A percentile compares a stretch with the other conserved stretches of the same genome.
Evolutionary conservation across 2,329 filamentous ascomycete species (phyloP).

Genomic region (Curvularia verruculosa): DNA sequence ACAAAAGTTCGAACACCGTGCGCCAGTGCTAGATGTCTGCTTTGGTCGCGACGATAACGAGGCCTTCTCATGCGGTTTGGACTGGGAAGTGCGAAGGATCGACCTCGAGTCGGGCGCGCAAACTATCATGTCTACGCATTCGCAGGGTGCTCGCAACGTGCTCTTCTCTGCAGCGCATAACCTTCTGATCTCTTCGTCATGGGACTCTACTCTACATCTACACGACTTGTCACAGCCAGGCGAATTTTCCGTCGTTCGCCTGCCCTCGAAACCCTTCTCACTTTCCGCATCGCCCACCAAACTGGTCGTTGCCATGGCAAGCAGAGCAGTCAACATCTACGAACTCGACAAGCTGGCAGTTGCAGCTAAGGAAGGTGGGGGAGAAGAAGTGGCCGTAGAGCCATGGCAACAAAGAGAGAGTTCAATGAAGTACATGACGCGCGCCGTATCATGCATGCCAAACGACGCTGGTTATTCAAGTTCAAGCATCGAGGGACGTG

Average conservation of each 20-base stretch:
- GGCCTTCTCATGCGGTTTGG: conserved; percentile 84
- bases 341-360: conserved; percentile 72
- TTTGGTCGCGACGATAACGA: conserved; percentile 84
- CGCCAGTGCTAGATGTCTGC: conserved; percentile 88
- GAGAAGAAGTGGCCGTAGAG: conserved; percentile 59
- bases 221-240: conserved; percentile 66
- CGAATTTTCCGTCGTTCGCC: conserved; percentile 68
- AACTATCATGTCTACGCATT: conserved; percentile 77
- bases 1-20: conserved; percentile 77
- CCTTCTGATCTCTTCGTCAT: conserved; percentile 86
- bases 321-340: conserved; percentile 92
- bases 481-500: conserved; percentile 89
- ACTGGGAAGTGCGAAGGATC: conserved; percentile 84
- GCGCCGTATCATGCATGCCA: conserved; percentile 93
- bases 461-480: conserved; percentile 94
- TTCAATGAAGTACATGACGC: conserved; percentile 93
- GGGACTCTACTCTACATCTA: conserved; percentile 89
- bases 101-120: conserved; percentile 75
- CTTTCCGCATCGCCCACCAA: conserved; percentile 79
- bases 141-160: conserved; percentile 79
- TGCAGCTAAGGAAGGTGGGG: conserved; percentile 30
- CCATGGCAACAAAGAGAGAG: conserved; percentile 95
- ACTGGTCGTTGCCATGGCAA: conserved; percentile 93
- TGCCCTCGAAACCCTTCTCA: conserved; percentile 89
- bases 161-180: conserved; percentile 78